Conservation (phyloP, 2,329 filamentous ascomycete species). For the Sporothrix schenckii region DNA sequence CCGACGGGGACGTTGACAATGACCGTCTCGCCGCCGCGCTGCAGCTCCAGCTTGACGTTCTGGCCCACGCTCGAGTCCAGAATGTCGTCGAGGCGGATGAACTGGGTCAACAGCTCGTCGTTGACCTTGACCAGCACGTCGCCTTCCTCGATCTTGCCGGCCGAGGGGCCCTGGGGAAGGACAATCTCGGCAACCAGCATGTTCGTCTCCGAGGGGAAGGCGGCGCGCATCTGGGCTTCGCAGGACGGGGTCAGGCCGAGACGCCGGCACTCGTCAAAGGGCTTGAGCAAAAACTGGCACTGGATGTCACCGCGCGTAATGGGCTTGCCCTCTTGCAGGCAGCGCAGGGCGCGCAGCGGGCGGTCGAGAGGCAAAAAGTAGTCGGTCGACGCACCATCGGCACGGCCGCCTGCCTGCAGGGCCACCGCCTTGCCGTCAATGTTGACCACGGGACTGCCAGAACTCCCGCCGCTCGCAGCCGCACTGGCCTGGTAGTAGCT, state of each 20-base stretch:
- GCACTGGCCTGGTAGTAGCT: constrained; percentile 98
- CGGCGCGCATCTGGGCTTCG: constrained; percentile 80
- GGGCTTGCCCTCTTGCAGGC: constrained; percentile 73
- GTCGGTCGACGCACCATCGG: constrained; percentile 93
- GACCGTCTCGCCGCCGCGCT: constrained; percentile 84
- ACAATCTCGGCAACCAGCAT: constrained; percentile 97
- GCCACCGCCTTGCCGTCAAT: constrained; percentile 91
- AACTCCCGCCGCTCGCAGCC: constrained; percentile 93
- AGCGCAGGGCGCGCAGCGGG: constrained; percentile 81
- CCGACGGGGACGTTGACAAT: constrained; percentile 83
- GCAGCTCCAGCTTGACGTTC: constrained; percentile 77
- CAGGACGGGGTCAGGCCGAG: constrained; percentile 82
- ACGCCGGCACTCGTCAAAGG: constrained; percentile 93
- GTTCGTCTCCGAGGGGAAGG: constrained; percentile 90
- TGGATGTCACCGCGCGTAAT: constrained; percentile 96
- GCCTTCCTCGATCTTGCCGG: constrained; percentile 86
- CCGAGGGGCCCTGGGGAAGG: constrained; percentile 84
- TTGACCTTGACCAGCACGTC: constrained; percentile 94
- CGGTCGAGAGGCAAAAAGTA: constrained; percentile 95
- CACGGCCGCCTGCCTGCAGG: constrained; percentile 88
- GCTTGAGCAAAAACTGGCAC: constrained; percentile 94
- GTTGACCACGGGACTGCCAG: constrained; percentile 97
- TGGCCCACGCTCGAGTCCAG: constrained; percentile 83
- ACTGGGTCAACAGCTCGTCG: constrained; percentile 87
- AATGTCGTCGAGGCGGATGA: constrained; percentile 87